Evolutionary conservation across 208 protist species (phyloP).

Genomic region (Vickermania ingenoplastis): DNA sequence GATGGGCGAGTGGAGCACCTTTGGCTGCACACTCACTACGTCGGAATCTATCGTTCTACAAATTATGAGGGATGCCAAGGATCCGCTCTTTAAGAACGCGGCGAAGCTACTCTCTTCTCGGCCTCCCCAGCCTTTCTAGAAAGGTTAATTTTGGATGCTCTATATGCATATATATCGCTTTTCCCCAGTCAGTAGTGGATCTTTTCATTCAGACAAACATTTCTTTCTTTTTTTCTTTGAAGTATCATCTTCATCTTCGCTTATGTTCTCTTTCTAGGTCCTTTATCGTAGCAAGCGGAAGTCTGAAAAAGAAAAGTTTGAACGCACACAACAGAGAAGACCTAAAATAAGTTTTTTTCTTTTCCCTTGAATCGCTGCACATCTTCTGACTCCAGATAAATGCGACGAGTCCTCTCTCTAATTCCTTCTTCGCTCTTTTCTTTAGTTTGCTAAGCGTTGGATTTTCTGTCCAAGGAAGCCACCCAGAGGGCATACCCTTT

Average conservation of each 20-base stretch:
- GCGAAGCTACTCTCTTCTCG: slow-evolving; percentile 35
- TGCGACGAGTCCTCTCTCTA: too few species aligned
- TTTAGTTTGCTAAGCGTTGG: too few species aligned
- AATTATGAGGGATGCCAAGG: slow-evolving; percentile 47
- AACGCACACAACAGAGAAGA: too few species aligned
- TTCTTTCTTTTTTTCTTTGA: too few species aligned
- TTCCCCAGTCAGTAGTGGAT: too few species aligned
- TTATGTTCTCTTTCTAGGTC: not conserved
- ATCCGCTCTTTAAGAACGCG: slow-evolving; percentile 63
- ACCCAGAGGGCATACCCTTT: too few species aligned
- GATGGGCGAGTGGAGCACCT: slow-evolving; percentile 46
- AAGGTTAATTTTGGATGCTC: not conserved
- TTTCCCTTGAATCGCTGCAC: too few species aligned
- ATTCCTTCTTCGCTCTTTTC: too few species aligned
- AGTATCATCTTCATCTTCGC: slow-evolving; percentile 1
- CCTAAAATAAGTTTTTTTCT: too few species aligned
- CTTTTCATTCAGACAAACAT: too few species aligned
- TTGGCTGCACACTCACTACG: slow-evolving; percentile 41
- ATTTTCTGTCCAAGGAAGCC: too few species aligned
- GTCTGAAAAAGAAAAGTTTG: not conserved
- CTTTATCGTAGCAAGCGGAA: not conserved
- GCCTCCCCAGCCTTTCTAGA: slow-evolving; percentile 15
- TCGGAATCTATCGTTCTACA: slow-evolving; percentile 68
- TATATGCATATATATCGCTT: not conserved
- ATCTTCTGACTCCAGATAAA: too few species aligned